These are phyloP conservation scores for Neoboletus subvelutipes DNA, from an alignment of 768 basidiomycete genomes.

Conservation along the genomic window DNA sequence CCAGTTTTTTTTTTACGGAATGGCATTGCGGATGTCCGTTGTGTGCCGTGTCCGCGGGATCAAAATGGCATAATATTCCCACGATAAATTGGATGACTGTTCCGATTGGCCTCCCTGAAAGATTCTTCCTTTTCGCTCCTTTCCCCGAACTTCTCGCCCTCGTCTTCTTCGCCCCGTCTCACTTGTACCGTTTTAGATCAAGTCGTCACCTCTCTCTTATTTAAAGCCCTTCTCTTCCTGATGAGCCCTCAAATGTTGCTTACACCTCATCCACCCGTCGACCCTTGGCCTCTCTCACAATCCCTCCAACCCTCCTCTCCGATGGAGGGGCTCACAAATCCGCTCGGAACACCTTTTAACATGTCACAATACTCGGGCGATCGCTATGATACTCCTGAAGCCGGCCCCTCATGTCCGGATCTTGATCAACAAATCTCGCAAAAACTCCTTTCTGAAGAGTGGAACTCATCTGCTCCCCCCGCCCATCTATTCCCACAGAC, in stretches of 20 bases:
- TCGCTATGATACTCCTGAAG: background rate
- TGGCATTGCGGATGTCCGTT: too few relatives aligned
- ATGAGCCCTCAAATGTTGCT: constrained; percentile 8
- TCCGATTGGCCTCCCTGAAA: constrained; percentile 4
- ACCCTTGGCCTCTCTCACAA: constrained; percentile 9
- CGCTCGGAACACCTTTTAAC: constrained; percentile 12
- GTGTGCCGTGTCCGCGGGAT: background rate
- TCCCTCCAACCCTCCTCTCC: constrained; percentile 5
- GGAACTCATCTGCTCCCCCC: background rate
- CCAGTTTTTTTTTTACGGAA: too few relatives aligned
- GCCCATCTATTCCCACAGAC: constrained; percentile 8
- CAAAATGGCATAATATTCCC: constrained; percentile 10
- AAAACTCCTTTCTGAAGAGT: constrained; percentile 11
- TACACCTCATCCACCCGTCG: background rate
- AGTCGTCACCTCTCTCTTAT: background rate
- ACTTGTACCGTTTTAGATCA: background rate
- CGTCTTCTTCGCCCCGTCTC: background rate
- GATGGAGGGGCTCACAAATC: constrained; percentile 4
- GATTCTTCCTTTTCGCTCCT: constrained; percentile 15
- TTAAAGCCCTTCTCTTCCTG: background rate
- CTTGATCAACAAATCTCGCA: constrained; percentile 28
- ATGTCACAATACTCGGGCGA: constrained; percentile 1
- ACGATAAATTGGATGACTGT: constrained; percentile 20
- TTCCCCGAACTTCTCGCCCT: constrained; percentile 11
- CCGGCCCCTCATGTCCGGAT: constrained; percentile 21